phyloP scores from a whole-genome alignment of 208 protist genomes.

The Crithidia fasciculata region DNA sequence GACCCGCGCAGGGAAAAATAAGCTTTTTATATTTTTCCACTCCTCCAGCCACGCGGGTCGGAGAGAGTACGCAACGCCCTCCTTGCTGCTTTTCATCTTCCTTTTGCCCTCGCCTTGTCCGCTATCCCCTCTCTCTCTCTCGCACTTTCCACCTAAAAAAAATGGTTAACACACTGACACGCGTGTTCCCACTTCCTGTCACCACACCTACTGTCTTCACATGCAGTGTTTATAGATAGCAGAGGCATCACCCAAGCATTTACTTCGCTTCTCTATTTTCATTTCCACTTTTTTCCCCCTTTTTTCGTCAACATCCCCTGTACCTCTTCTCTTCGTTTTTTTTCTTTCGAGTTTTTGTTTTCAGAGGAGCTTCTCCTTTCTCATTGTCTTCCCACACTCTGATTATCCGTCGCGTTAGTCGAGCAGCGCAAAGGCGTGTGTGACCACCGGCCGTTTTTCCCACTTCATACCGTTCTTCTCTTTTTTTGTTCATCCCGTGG shows the following conservation, averaged over 20 bases:
- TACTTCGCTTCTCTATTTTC: too few species aligned
- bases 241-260: not conserved
- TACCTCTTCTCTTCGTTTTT: slow-evolving; percentile 12
- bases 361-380: not conserved
- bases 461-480: too few species aligned
- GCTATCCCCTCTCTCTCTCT: not conserved
- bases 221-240: slow-evolving; percentile 5
- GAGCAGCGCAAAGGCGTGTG: too few species aligned
- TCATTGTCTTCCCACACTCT: slow-evolving; percentile 8
- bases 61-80: not conserved
- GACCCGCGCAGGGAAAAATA: too few species aligned
- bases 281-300: too few species aligned
- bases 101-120: not conserved
- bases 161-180: too few species aligned
- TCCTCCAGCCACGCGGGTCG: too few species aligned
- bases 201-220: not conserved
- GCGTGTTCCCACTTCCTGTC: not conserved
- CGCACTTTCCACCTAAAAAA: not conserved
- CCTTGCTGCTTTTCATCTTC: slow-evolving; percentile 1
- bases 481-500: too few species aligned
- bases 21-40: too few species aligned
- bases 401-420: not conserved
- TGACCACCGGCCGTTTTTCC: too few species aligned
- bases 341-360: not conserved
- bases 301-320: too few species aligned